phyloP scores from a whole-genome alignment of 306 rosid genomes.

The Vicia villosa region DNA sequence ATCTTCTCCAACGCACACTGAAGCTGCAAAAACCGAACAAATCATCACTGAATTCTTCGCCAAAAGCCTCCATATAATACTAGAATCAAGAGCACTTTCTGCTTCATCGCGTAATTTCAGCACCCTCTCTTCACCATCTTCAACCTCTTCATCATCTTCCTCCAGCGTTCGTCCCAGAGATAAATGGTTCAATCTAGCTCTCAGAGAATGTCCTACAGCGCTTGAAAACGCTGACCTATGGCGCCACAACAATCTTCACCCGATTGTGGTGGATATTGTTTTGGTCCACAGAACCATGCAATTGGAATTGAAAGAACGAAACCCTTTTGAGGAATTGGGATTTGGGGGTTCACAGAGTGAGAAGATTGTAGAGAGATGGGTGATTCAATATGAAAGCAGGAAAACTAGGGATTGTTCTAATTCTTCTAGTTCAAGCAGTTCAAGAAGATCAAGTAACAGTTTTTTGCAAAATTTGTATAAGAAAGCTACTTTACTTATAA shows the following conservation, averaged over 20 bases:
- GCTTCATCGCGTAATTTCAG: conserved; percentile 69
- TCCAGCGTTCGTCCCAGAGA: conserved; percentile 82
- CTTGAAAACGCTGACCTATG: conserved; percentile 72
- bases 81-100: conserved; percentile 74
- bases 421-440: conserved; percentile 51
- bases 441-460: conserved; percentile 63
- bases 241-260: conserved; percentile 69
- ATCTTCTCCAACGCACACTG: conserved; percentile 63
- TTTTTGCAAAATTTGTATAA: conserved; percentile 62
- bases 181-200: conserved; percentile 87
- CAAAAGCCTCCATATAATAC: conserved; percentile 78
- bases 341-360: conserved; percentile 51
- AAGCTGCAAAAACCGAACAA: conserved; percentile 72
- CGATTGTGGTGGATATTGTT: conserved; percentile 75
- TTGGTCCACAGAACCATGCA: conserved; percentile 59
- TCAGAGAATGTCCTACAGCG: conserved; percentile 71
- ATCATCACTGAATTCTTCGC: conserved; percentile 81
- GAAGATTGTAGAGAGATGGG: conserved; percentile 87
- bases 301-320: conserved; percentile 41
- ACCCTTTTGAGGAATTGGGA: conserved; percentile 58
- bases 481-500: conserved; percentile 73
- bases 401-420: conserved; percentile 52
- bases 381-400: conserved; percentile 66
- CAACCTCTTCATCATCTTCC: conserved; percentile 65
- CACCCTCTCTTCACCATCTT: conserved; percentile 60